phyloP scores from a whole-genome alignment of 768 basidiomycete genomes.

The Suillus variegatus region DNA sequence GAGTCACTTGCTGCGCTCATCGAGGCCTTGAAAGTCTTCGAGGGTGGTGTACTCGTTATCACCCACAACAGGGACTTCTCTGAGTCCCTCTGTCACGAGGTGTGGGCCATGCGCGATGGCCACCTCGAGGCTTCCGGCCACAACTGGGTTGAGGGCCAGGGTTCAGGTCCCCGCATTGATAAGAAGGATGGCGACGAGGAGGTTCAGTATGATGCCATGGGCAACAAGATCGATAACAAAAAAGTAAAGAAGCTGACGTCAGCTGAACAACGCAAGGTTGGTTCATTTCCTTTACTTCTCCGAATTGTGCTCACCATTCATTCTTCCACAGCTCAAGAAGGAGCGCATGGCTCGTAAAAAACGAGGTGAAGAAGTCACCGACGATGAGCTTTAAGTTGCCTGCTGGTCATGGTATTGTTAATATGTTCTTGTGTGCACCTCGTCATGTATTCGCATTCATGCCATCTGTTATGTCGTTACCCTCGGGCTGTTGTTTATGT shows the following conservation, averaged over 20 bases:
- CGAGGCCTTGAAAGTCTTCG: slow-evolving; percentile 95
- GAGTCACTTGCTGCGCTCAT: slow-evolving; percentile 99
- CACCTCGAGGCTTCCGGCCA: slow-evolving; percentile 95
- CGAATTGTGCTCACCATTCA: slow-evolving; percentile 14
- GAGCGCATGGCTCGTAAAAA: slow-evolving; percentile 91
- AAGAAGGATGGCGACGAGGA: slow-evolving; percentile 91
- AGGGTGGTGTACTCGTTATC: slow-evolving; percentile 97
- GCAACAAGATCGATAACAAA: slow-evolving; percentile 89
- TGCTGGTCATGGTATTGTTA: not conserved
- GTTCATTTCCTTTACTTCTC: slow-evolving; percentile 14
- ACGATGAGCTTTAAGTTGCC: slow-evolving; percentile 49
- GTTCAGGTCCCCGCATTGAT: slow-evolving; percentile 92
- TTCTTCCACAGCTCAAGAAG: slow-evolving; percentile 69
- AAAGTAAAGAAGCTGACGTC: slow-evolving; percentile 88
- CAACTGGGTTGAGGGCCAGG: slow-evolving; percentile 99
- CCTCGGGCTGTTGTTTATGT: slow-evolving; percentile 19
- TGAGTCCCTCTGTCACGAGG: slow-evolving; percentile 95
- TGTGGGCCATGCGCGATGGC: slow-evolving; percentile 99
- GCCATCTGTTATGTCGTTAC: slow-evolving; percentile 10
- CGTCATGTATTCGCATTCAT: slow-evolving; percentile 9
- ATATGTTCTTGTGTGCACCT: slow-evolving; percentile 11
- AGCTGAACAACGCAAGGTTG: slow-evolving; percentile 78
- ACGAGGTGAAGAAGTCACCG: slow-evolving; percentile 77
- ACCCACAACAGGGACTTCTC: slow-evolving; percentile 99
- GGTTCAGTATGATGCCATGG: slow-evolving; percentile 94